Percentiles rank a stretch among this genome's conserved stretches.
phyloP scores from a whole-genome alignment of 169 alveolate genomes.

The Plasmodium cynomolgi region DNA sequence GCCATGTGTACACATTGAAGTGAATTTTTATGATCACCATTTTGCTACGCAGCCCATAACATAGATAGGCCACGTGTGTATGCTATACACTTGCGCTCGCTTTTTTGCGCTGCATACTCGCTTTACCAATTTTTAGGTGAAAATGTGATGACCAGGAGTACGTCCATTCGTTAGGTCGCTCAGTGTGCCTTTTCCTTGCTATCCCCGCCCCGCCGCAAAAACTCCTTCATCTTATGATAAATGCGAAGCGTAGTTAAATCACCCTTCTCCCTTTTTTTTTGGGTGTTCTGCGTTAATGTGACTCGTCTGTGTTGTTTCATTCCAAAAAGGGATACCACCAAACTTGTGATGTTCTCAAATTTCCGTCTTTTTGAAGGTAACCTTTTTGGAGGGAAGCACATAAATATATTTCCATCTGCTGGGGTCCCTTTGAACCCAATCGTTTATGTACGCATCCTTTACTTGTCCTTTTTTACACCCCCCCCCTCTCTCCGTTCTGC shows the following conservation, averaged over 20 bases:
- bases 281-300: conserved; percentile 1
- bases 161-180: neutral
- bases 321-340: neutral
- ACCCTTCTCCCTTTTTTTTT: neutral
- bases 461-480: neutral
- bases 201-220: neutral
- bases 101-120: neutral
- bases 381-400: neutral
- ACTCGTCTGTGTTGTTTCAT: conserved; percentile 1
- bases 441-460: neutral
- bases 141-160: neutral
- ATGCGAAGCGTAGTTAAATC: conserved; percentile 31
- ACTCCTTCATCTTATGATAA: conserved; percentile 28
- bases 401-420: neutral
- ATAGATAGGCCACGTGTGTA: neutral
- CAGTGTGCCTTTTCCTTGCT: neutral
- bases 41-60: neutral
- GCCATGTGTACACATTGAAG: neutral
- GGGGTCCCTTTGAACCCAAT: neutral
- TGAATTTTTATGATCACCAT: neutral
- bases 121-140: neutral
- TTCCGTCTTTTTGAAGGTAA: conserved; percentile 22
- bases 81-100: neutral
- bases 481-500: neutral
- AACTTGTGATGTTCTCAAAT: neutral